phyloP scores from a whole-genome alignment of 2,329 filamentous ascomycete species.

The Xylaria sp. region DNA sequence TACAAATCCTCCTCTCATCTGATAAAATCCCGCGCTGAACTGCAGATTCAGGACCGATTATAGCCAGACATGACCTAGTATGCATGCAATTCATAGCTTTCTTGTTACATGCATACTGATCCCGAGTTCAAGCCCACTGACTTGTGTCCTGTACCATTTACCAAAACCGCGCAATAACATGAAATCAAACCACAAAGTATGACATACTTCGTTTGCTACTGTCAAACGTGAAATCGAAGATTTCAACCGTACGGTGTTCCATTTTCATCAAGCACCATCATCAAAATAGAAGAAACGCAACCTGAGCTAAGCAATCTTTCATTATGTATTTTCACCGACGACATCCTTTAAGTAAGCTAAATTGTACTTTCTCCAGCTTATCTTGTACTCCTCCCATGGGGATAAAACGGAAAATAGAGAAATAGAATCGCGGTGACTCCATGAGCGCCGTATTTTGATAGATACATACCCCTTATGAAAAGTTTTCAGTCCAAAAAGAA shows the following conservation, averaged over 20 bases:
- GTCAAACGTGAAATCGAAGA: neutral
- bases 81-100: neutral
- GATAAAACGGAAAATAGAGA: conserved; percentile 11
- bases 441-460: conserved; percentile 23
- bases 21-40: neutral
- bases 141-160: neutral
- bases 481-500: conserved; percentile 37
- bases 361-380: conserved; percentile 11
- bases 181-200: neutral
- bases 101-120: neutral
- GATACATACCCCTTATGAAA: conserved; percentile 27
- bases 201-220: neutral
- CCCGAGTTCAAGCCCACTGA: neutral
- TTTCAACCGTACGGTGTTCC: neutral
- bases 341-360: conserved; percentile 16
- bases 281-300: neutral
- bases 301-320: neutral
- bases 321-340: conserved; percentile 11
- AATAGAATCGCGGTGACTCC: conserved; percentile 16
- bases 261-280: neutral
- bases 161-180: neutral
- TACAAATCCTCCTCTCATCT: conserved; percentile 7
- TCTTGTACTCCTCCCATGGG: conserved; percentile 16
- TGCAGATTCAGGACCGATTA: neutral
- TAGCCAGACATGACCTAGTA: neutral